Evolutionary conservation across 2,329 filamentous ascomycete genomes (phyloP).

Genomic region (Botrytis sinoallii): DNA sequence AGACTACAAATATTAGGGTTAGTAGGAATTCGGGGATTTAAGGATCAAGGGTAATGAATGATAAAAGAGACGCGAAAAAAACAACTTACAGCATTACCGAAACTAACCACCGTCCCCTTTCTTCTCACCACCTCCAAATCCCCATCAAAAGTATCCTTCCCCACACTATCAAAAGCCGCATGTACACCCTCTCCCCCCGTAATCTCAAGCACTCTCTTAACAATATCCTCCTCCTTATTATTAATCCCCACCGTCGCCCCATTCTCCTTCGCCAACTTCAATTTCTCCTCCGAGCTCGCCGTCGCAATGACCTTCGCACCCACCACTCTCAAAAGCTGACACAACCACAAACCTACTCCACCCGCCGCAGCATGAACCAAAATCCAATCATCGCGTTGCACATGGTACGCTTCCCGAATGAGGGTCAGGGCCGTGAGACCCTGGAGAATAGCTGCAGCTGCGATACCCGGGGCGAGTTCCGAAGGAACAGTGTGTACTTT

Average conservation of each 20-base stretch:
- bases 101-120: constrained; percentile 75
- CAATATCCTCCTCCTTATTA: constrained; percentile 59
- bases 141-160: constrained; percentile 78
- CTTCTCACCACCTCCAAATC: constrained; percentile 70
- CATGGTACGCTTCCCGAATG: constrained; percentile 68
- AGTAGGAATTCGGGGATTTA: neutral
- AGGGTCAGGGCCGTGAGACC: constrained; percentile 81
- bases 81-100: constrained; percentile 69
- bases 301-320: constrained; percentile 80
- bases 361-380: constrained; percentile 85
- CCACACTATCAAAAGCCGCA: constrained; percentile 84
- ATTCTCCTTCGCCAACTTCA: constrained; percentile 62
- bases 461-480: constrained; percentile 57
- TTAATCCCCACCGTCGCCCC: constrained; percentile 73
- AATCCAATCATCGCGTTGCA: constrained; percentile 75
- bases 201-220: constrained; percentile 60
- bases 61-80: too few species aligned
- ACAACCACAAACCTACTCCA: constrained; percentile 72
- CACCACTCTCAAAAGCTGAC: constrained; percentile 68
- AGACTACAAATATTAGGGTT: constrained; percentile 16
- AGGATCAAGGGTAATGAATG: neutral
- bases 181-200: constrained; percentile 71
- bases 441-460: constrained; percentile 69
- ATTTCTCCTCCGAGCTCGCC: constrained; percentile 70
- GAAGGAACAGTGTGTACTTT: constrained; percentile 63